Evolutionary conservation across 75 land plant species (phyloP).

Genomic region (Pseudotsuga menziesii): DNA sequence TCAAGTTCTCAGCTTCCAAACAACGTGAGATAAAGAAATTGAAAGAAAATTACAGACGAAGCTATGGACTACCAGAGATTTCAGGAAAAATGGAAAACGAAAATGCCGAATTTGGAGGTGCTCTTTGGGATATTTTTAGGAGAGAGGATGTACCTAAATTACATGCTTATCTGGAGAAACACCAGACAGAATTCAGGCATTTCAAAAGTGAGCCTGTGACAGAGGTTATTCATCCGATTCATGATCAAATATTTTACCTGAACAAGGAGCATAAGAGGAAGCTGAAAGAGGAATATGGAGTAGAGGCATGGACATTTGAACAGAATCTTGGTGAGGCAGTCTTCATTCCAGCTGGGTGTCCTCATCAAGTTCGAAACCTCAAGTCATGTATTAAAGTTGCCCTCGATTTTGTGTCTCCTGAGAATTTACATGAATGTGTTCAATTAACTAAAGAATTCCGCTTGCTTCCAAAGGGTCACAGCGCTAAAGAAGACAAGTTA

Average conservation of each 20-base stretch:
- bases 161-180: constrained; percentile 41
- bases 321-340: constrained; percentile 79
- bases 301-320: constrained; percentile 73
- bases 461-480: constrained; percentile 34
- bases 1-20: constrained; percentile 21
- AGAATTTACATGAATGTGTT: no score
- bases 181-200: constrained; percentile 65
- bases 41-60: constrained; percentile 13
- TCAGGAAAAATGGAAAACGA: neutral
- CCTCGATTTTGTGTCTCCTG: constrained; percentile 19
- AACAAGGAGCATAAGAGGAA: constrained; percentile 44
- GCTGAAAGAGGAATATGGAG: constrained; percentile 38
- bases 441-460: constrained; percentile 10
- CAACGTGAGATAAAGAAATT: constrained; percentile 16
- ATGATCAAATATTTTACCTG: constrained; percentile 44
- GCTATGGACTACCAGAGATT: neutral
- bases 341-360: constrained; percentile 86
- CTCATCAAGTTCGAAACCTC: no score
- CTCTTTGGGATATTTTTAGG: constrained; percentile 80
- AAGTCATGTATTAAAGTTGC: constrained; percentile 31
- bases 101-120: constrained; percentile 42
- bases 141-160: constrained; percentile 76
- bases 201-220: constrained; percentile 34
- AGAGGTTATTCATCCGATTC: constrained; percentile 49
- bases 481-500: no score